Evolutionary conservation across 495 filamentous ascomycete species (phyloP).

Genomic region (Trichoderma parareesei): DNA sequence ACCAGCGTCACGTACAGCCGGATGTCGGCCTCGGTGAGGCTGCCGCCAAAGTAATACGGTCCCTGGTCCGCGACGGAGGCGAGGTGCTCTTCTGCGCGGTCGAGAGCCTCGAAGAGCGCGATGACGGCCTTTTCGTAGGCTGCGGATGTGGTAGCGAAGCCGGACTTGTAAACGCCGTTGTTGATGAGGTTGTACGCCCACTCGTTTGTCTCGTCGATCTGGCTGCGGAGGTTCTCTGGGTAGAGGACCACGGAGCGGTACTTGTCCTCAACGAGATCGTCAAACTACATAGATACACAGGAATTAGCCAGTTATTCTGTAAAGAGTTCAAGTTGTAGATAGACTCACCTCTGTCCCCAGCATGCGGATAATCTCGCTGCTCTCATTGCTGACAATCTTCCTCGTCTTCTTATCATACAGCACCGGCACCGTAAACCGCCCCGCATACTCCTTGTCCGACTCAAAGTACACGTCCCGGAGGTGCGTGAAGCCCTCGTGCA

Average conservation of each 20-base stretch:
- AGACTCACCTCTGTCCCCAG: constrained; percentile 40
- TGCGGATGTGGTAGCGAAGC: constrained; percentile 57
- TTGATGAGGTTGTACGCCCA: constrained; percentile 63
- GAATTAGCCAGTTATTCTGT: not conserved
- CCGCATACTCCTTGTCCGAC: constrained; percentile 59
- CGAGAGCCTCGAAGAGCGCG: constrained; percentile 54
- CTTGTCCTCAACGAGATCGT: constrained; percentile 45
- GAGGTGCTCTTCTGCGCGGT: constrained; percentile 56
- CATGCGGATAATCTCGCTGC: constrained; percentile 73
- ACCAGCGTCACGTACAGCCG: constrained; percentile 54
- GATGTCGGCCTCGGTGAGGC: constrained; percentile 62
- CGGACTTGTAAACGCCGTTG: constrained; percentile 64
- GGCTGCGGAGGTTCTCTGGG: constrained; percentile 39
- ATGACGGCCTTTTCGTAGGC: constrained; percentile 54
- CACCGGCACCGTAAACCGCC: constrained; percentile 71
- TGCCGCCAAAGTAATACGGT: constrained; percentile 56
- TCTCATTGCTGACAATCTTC: constrained; percentile 79
- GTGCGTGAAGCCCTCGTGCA: constrained; percentile 49
- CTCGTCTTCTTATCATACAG: constrained; percentile 68
- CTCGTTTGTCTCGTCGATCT: constrained; percentile 55
- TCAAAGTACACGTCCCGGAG: constrained; percentile 67
- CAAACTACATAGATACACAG: constrained; percentile 31
- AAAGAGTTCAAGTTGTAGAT: no score
- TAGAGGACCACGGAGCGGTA: constrained; percentile 45
- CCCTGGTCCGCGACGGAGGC: constrained; percentile 27